A percentile compares a stretch with the other conserved stretches of the same genome.
phyloP scores from a whole-genome alignment of 768 basidiomycete genomes.

The Auriculariales sp. region DNA sequence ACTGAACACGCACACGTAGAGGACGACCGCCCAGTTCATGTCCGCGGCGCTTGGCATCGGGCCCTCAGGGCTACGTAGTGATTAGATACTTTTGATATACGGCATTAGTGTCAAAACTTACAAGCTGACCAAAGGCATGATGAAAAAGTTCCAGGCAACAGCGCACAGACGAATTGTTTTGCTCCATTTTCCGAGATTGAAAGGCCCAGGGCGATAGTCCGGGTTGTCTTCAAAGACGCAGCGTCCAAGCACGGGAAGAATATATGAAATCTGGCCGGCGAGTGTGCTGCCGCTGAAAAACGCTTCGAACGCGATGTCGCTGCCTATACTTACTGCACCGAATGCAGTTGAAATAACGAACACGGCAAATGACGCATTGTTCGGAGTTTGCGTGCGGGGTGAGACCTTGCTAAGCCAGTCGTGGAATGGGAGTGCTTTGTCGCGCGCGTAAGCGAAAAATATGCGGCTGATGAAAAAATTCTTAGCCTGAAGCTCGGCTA shows the following conservation, averaged over 20 bases:
- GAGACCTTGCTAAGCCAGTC: not conserved
- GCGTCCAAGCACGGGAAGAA: not conserved
- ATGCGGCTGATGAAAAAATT: too few relatives aligned
- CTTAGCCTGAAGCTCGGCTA: too few relatives aligned
- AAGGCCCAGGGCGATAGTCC: not conserved
- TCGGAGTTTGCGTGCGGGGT: not conserved
- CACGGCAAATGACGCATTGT: not conserved
- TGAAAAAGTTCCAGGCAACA: not conserved
- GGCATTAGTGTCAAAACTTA: not conserved
- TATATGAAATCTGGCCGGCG: not conserved
- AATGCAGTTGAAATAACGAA: not conserved
- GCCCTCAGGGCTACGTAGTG: not conserved
- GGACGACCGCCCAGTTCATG: not conserved
- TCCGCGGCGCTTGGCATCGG: not conserved
- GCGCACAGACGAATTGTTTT: not conserved
- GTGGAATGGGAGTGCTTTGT: not conserved
- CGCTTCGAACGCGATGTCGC: not conserved
- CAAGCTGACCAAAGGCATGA: conserved; percentile 1
- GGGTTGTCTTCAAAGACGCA: not conserved
- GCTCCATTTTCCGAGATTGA: not conserved
- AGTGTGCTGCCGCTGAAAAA: not conserved
- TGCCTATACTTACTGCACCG: not conserved
- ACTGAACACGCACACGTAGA: not conserved
- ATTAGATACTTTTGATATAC: not conserved
- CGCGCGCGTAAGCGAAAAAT: not conserved